These are phyloP conservation scores for Jaltomata sinuosa DNA, from an alignment of 257 asterid species.

Conservation along the genomic window DNA sequence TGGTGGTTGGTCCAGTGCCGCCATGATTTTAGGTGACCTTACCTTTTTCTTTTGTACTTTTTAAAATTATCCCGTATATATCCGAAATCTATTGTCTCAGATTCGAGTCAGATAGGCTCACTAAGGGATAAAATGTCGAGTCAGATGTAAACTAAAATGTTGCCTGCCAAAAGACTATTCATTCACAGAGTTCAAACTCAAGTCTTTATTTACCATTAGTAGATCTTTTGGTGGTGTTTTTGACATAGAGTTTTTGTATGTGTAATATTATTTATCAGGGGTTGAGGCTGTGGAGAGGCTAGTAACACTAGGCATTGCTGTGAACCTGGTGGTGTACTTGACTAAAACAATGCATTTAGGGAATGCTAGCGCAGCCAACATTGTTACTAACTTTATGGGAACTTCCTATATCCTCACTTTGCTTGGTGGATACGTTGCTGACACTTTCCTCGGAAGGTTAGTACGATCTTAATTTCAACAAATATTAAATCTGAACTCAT, in stretches of 20 bases:
- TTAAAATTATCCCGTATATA: background rate
- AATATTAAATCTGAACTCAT: too few species aligned
- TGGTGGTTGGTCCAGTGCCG: slow-evolving; percentile 56
- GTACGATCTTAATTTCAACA: background rate
- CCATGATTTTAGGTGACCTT: slow-evolving; percentile 51
- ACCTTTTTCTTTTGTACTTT: background rate
- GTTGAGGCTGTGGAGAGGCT: slow-evolving; percentile 70
- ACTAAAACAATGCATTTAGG: slow-evolving; percentile 86
- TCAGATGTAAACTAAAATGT: too few species aligned
- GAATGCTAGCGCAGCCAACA: slow-evolving; percentile 64
- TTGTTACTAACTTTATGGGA: slow-evolving; percentile 78
- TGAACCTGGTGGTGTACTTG: slow-evolving; percentile 71
- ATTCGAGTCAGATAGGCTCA: background rate
- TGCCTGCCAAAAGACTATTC: background rate
- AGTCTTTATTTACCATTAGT: background rate
- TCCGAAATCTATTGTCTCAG: background rate
- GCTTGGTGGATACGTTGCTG: slow-evolving; percentile 81
- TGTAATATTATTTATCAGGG: slow-evolving; percentile 17
- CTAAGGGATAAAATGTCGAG: background rate
- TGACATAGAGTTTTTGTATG: background rate
- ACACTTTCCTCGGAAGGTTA: slow-evolving; percentile 75
- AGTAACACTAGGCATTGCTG: slow-evolving; percentile 81
- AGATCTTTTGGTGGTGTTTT: background rate
- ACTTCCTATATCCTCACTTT: slow-evolving; percentile 74
- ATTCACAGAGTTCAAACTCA: background rate